Evolutionary conservation across 768 basidiomycete species (phyloP), one percentile per base, ranked within the genome.

Genomic region (Exsudoporus frostii): DNA sequence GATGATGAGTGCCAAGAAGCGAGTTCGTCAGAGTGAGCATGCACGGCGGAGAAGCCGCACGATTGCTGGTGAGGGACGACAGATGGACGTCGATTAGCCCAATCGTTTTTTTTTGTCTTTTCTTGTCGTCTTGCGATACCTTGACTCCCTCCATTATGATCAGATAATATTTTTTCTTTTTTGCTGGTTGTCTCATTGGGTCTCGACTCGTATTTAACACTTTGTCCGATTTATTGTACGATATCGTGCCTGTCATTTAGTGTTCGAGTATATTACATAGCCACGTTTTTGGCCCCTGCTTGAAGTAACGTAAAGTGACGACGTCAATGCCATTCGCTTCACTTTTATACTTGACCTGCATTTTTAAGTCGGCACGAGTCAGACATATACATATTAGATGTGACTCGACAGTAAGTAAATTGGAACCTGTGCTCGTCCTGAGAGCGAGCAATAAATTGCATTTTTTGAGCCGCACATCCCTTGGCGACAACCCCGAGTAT

Each of bases 11-110:
- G 85, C 84, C 59, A 88, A 85, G 79, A 88, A 82, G 70, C 73
- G 81, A 55, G 82, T 79, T 49, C 82, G 89, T 64, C 86, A 88
- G 75, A 91, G 88, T 60, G 89, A 90, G 73, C 83, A 85, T 62
- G 76, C 78, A 20, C 73, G 84, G 58, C 72, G 86, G 64, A 74
- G 71, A 63, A 88, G 82, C 57, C 72, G 76, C 15, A 68, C 58
- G 37, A 62, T 52, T 7, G 60, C 43, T 27, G 54, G 53, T 10
- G 60, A 56, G 5, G 51, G 55, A 50, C 48, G 40, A 46, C 25
- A 50, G 54, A 59, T 51, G 62, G 56, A 47, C 15, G 38, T 56
- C 10, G 57, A 63, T 36, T 63, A 52, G 36, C 17, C 15, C 5
- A 9, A 1, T 22, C 29, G 2, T 8, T n/a, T 45, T 29, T 34